Conservation (phyloP, 2,329 filamentous ascomycete genomes). For the Sporothrix curviconia region DNA sequence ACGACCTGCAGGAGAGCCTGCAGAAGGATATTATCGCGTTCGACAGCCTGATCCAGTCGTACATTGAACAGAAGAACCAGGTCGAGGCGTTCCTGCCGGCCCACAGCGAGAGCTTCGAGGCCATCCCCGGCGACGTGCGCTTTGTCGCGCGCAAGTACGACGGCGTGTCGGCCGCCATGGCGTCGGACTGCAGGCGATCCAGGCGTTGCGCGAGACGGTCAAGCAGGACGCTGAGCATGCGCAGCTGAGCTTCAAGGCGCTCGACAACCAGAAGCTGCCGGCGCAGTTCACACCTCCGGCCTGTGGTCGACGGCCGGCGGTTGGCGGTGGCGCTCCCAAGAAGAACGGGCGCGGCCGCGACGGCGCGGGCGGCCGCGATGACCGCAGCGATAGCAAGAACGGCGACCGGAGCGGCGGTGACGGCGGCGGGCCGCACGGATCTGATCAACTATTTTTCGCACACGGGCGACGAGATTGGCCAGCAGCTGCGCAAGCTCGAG, state of each 20-base stretch:
- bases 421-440: conserved; percentile 37
- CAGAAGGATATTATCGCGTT: conserved; percentile 71
- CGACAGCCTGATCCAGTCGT: conserved; percentile 72
- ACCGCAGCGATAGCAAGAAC: conserved; percentile 30
- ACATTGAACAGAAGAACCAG: conserved; percentile 71
- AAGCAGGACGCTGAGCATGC: conserved; percentile 37
- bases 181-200: conserved; percentile 36
- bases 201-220: conserved; percentile 35
- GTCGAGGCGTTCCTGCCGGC: conserved; percentile 61
- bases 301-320: conserved; percentile 37
- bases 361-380: conserved; percentile 28
- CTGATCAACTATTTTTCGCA: conserved; percentile 58
- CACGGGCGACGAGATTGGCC: conserved; percentile 55
- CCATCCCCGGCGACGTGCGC: conserved; percentile 37
- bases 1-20: conserved; percentile 76
- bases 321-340: conserved; percentile 31
- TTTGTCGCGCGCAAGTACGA: conserved; percentile 41
- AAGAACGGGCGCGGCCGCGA: conserved; percentile 22
- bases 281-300: conserved; percentile 43
- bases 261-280: conserved; percentile 42
- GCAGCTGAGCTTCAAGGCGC: conserved; percentile 38
- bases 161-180: conserved; percentile 35
- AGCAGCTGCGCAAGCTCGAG: conserved; percentile 51
- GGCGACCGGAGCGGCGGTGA: conserved; percentile 31
- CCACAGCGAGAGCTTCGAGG: conserved; percentile 36